Evolutionary conservation across 1,139 yeast species (phyloP), one percentile per base, ranked within the genome.

Genomic region (Groenewaldozyma sp.): DNA sequence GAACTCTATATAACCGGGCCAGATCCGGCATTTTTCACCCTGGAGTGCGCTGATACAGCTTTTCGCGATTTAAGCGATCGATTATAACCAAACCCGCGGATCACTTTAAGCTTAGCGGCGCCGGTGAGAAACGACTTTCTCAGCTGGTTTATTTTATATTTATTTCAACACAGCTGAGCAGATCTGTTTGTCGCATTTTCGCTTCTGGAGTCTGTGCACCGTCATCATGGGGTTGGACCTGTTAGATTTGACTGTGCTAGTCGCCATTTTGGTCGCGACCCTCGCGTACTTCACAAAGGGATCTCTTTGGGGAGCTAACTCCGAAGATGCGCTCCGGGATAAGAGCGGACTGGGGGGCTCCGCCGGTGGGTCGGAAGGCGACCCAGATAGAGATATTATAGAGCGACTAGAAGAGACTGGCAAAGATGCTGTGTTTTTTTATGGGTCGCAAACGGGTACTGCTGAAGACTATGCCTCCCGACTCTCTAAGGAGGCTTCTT

Each of bases 391-490:
- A 33, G 54, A 86, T 57, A 67, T 93, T 37, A 70, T 78, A 24
- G 76, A 77, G 46, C 76, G 76, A 13, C 65, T 87, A 51, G 67
- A 68, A 41, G 67, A 68, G 35, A 78, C 79, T 53, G 70, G 74
- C 47, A 88, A 91, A 63, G 80, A 82, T 52, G 80, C 83, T 37
- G 68, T 82, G 31, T 78, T 91, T n/a, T 74, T 91, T 49, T 93
- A 73, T 59, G 97, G 95, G 4, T 88, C 98, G 4, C 99, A 91
- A 64, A 93, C 99, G 10, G 99, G 99, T 50, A 91, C 99, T n/a
- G 95, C 98, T 36, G 98, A 91, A 64, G 98, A 91, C 59, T 91
- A 87, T 54, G 94, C 96, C 17, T 74, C 82, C 51, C 83, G 93
- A 59, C 77, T 87, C 52, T 76, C 95, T 36, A 87, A 87, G 60